Conservation (phyloP, 2,329 filamentous ascomycete genomes). For the Arthroderma uncinatum region DNA sequence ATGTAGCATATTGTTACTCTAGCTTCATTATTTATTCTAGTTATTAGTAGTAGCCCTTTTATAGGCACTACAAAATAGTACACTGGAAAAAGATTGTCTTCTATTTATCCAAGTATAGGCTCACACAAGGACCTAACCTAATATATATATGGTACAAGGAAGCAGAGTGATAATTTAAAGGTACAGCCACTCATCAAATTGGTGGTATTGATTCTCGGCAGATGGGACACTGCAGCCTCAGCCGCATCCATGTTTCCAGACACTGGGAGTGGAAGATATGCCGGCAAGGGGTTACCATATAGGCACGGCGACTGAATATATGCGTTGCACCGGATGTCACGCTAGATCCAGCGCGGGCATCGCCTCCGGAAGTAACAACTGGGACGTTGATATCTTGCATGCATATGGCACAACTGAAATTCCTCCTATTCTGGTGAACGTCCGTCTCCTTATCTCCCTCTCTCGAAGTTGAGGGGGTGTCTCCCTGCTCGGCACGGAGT, state of each 20-base stretch:
- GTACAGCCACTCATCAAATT: conserved; percentile 41
- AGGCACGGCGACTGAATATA: conserved; percentile 66
- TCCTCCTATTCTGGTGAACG: conserved; percentile 37
- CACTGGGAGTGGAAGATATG: conserved; percentile 92
- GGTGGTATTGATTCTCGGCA: conserved; percentile 83
- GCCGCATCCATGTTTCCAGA: conserved; percentile 92
- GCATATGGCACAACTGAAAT: conserved; percentile 90
- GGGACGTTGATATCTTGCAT: conserved; percentile 85
- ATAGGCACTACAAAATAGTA: no score
- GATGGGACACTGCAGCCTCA: conserved; percentile 85
- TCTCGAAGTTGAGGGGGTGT: conserved; percentile 26
- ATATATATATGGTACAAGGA: neutral
- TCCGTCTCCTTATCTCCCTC: conserved; percentile 29
- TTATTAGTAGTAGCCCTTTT: no score
- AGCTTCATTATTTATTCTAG: no score
- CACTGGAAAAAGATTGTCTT: neutral
- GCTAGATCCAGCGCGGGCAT: conserved; percentile 40
- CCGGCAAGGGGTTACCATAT: conserved; percentile 95
- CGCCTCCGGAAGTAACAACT: conserved; percentile 42
- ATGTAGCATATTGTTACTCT: neutral
- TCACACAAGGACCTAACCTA: neutral
- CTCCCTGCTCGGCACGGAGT: conserved; percentile 41
- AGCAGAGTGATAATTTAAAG: neutral
- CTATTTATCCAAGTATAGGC: neutral
- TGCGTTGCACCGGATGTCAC: conserved; percentile 42